Percentiles rank a stretch among this genome's conserved stretches.
Conservation (phyloP, 2,329 filamentous ascomycete genomes). For the Colletotrichum sp. region DNA sequence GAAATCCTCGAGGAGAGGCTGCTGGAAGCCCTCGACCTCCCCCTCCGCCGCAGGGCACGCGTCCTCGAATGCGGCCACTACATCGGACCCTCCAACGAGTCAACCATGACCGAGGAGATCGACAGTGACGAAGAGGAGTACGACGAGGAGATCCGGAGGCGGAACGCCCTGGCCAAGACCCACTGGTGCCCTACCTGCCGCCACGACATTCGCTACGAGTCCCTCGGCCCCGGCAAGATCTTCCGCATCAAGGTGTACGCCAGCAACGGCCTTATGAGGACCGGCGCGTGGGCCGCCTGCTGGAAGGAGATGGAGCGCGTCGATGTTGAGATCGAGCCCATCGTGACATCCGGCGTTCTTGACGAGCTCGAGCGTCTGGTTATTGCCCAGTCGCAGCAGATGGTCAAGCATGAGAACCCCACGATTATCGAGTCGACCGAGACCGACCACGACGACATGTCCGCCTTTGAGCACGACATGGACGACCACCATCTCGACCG, state of each 20-base stretch:
- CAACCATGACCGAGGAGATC: conserved; percentile 45
- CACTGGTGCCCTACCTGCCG: conserved; percentile 65
- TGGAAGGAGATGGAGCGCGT: conserved; percentile 99
- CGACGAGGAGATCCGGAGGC: conserved; percentile 29
- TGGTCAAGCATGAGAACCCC: conserved; percentile 36
- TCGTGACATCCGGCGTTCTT: conserved; percentile 60
- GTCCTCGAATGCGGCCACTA: conserved; percentile 82
- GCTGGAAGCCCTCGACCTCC: conserved; percentile 70
- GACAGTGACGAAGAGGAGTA: conserved; percentile 52
- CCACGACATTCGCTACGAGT: conserved; percentile 60
- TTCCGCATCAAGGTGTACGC: conserved; percentile 91
- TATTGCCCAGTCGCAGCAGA: conserved; percentile 43
- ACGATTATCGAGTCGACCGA: conserved; percentile 13
- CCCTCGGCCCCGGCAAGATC: conserved; percentile 58
- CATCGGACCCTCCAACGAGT: conserved; percentile 63
- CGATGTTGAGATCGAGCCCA: conserved; percentile 87
- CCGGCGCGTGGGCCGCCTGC: conserved; percentile 89
- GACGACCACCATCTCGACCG: background rate
- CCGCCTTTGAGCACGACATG: background rate
- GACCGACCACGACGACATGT: conserved; percentile 13
- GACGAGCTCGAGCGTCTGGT: conserved; percentile 65
- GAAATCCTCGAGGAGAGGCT: conserved; percentile 57
- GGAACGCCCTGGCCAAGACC: conserved; percentile 32
- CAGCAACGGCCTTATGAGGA: conserved; percentile 91
- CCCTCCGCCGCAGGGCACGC: conserved; percentile 65